A percentile compares a stretch with the other conserved stretches of the same genome.
Evolutionary conservation across 805 yeast genomes (phyloP).

Genomic region (Myxozyma sirexii): DNA sequence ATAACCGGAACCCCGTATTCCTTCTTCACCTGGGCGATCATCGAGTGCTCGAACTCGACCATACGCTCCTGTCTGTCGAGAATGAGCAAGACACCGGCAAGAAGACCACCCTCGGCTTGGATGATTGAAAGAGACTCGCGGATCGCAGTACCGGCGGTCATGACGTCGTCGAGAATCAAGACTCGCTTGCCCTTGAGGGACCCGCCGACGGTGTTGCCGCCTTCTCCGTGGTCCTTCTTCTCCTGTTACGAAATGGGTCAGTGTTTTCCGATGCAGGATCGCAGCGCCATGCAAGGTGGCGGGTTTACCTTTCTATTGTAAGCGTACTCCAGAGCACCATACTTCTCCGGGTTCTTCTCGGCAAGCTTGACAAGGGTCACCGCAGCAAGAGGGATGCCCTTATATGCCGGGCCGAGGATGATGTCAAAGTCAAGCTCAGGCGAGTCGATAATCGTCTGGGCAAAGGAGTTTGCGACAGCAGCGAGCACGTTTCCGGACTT

Average conservation of each 20-base stretch:
- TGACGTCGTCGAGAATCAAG: slow-evolving; percentile 91
- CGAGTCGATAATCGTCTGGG: slow-evolving; percentile 73
- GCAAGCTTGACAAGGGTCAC: slow-evolving; percentile 89
- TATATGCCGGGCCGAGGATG: slow-evolving; percentile 96
- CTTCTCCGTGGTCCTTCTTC: slow-evolving; percentile 97
- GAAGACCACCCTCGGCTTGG: slow-evolving; percentile 63
- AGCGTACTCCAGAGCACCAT: slow-evolving; percentile 76
- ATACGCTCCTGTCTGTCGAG: slow-evolving; percentile 91
- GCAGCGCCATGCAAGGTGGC: not conserved
- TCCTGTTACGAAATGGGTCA: slow-evolving; percentile 46
- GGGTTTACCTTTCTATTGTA: slow-evolving; percentile 75
- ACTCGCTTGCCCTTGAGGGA: slow-evolving; percentile 69
- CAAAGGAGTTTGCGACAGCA: slow-evolving; percentile 85
- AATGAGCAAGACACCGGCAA: slow-evolving; percentile 85
- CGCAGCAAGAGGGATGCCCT: slow-evolving; percentile 95
- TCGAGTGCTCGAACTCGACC: slow-evolving; percentile 67
- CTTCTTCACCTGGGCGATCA: slow-evolving; percentile 77
- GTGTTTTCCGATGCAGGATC: not conserved
- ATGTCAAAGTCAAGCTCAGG: slow-evolving; percentile 85
- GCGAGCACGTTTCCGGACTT: slow-evolving; percentile 76
- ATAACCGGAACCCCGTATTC: slow-evolving; percentile 80
- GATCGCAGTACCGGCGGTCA: slow-evolving; percentile 98
- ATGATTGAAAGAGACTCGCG: slow-evolving; percentile 90
- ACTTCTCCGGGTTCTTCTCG: slow-evolving; percentile 75
- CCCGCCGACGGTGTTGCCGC: slow-evolving; percentile 91